Evolutionary conservation across 179 eudicot genomes (phyloP).

Genomic region (Carnegiea gigantea): DNA sequence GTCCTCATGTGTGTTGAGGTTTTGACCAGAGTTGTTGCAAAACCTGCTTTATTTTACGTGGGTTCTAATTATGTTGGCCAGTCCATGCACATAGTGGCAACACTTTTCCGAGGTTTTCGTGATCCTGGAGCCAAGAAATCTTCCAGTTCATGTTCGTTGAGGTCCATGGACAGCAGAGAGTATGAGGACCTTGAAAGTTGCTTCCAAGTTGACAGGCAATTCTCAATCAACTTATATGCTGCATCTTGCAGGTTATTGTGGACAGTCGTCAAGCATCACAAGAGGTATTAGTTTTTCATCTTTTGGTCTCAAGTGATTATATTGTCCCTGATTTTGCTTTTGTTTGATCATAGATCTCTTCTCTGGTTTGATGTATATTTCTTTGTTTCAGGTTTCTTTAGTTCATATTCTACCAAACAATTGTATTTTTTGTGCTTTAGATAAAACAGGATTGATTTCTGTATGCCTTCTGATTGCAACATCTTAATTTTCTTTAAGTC

Average conservation of each 20-base stretch:
- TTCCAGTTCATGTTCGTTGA: constrained; percentile 27
- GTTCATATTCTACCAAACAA: neutral
- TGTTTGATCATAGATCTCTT: neutral
- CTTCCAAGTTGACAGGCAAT: constrained; percentile 49
- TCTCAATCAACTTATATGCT: constrained; percentile 64
- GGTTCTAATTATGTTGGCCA: constrained; percentile 62
- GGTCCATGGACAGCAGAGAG: constrained; percentile 28
- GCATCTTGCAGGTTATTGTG: constrained; percentile 77
- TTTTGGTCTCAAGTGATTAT: neutral
- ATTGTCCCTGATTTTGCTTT: neutral
- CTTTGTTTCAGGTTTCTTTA: neutral
- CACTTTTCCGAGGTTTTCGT: constrained; percentile 54
- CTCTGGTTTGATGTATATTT: neutral
- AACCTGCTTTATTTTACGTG: constrained; percentile 57
- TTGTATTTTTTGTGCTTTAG: neutral
- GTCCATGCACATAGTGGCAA: constrained; percentile 60
- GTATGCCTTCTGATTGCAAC: neutral
- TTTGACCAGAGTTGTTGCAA: constrained; percentile 65
- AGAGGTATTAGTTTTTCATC: constrained; percentile 44
- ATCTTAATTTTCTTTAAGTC: constrained; percentile 8
- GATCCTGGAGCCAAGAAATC: constrained; percentile 35
- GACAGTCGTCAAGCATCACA: constrained; percentile 74
- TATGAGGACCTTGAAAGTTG: constrained; percentile 21
- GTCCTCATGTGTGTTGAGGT: constrained; percentile 84
- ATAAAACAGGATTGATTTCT: neutral